A percentile compares a stretch with the other conserved stretches of the same genome.
phyloP scores from a whole-genome alignment of 305 asterid genomes.

The Fraxinus baroniana region DNA sequence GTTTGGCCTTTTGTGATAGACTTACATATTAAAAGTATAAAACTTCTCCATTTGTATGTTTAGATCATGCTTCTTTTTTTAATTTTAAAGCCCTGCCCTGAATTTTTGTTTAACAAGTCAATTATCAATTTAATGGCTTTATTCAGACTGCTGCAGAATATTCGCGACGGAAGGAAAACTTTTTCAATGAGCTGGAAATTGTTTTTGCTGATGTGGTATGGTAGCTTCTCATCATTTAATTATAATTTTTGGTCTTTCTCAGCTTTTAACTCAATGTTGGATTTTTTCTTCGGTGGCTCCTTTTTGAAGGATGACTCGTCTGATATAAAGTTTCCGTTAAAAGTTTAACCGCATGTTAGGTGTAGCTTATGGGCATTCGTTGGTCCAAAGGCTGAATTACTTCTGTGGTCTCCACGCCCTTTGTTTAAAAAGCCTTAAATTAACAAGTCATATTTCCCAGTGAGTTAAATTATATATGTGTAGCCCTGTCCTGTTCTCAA shows the following conservation, averaged over 20 bases:
- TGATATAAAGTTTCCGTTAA: not conserved
- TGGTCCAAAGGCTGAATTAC: not conserved
- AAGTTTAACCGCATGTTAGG: not conserved
- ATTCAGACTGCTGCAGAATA: slow-evolving; percentile 93
- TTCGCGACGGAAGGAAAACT: slow-evolving; percentile 81
- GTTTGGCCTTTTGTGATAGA: not conserved
- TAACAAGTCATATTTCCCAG: not conserved
- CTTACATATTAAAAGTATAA: not conserved
- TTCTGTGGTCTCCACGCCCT: not conserved
- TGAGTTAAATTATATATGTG: not conserved
- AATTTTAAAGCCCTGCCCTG: not conserved
- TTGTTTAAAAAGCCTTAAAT: not conserved
- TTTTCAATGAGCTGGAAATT: slow-evolving; percentile 87
- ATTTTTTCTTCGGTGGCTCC: not conserved
- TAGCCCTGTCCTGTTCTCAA: not conserved
- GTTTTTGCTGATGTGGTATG: slow-evolving; percentile 96
- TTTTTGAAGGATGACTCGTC: not conserved
- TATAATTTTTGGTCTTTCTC: not conserved
- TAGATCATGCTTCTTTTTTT: not conserved
- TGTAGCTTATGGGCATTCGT: not conserved
- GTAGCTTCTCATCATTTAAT: not conserved
- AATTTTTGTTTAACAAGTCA: not conserved
- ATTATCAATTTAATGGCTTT: slow-evolving; percentile 12
- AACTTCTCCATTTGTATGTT: not conserved
- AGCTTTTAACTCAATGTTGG: not conserved